Conservation (phyloP, 768 basidiomycete species). For the Amanita pseudoporphyria region DNA sequence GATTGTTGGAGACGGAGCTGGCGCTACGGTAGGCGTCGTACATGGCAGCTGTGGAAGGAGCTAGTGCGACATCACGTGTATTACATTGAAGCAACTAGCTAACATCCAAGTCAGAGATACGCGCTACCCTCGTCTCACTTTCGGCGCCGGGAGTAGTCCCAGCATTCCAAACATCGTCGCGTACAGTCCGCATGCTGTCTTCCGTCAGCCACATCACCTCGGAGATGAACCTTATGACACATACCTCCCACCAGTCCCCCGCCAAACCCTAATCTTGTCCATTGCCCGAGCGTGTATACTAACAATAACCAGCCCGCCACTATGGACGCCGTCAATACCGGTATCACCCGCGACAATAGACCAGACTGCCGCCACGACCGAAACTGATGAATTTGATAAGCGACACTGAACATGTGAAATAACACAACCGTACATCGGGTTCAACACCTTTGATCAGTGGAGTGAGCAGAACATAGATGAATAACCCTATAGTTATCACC, state of each 20-base stretch:
- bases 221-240: slow-evolving; percentile 12
- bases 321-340: slow-evolving; percentile 59
- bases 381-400: slow-evolving; percentile 34
- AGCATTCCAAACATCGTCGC: slow-evolving; percentile 65
- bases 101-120: not conserved
- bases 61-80: not conserved
- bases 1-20: slow-evolving; percentile 60
- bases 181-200: slow-evolving; percentile 58
- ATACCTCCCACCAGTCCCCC: slow-evolving; percentile 56
- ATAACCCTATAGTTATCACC: slow-evolving; percentile 53
- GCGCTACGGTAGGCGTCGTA: slow-evolving; percentile 33
- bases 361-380: slow-evolving; percentile 67
- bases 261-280: slow-evolving; percentile 55
- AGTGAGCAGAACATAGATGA: slow-evolving; percentile 60
- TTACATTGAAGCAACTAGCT: not conserved
- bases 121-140: slow-evolving; percentile 23
- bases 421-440: slow-evolving; percentile 44
- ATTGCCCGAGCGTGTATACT: slow-evolving; percentile 53
- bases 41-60: slow-evolving; percentile 19
- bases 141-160: slow-evolving; percentile 61
- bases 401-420: not conserved
- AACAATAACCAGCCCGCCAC: slow-evolving; percentile 61
- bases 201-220: not conserved
- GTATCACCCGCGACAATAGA: slow-evolving; percentile 58
- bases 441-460: slow-evolving; percentile 60